Percentiles rank a stretch among this genome's conserved stretches.
Evolutionary conservation across 495 filamentous ascomycete species (phyloP).

Genomic region (Cladorrhinum samala): DNA sequence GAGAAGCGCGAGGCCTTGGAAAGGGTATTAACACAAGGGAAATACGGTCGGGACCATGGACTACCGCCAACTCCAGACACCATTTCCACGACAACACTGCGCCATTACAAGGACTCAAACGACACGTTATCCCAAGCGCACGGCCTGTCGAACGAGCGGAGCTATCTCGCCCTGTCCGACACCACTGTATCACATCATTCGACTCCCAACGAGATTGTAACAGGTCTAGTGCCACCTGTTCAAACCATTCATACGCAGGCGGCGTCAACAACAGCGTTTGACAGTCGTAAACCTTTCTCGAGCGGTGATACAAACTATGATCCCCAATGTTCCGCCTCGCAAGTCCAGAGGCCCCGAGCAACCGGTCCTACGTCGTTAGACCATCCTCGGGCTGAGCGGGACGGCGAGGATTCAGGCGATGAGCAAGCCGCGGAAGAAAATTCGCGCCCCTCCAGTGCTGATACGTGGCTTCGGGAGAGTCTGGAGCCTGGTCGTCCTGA

Average conservation of each 20-base stretch:
- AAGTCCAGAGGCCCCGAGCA: conserved; percentile 26
- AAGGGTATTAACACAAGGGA: conserved; percentile 34
- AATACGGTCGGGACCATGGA: conserved; percentile 21
- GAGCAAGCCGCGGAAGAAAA: conserved; percentile 12
- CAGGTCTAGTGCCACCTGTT: background rate
- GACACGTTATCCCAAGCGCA: conserved; percentile 28
- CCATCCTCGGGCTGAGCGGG: conserved; percentile 18
- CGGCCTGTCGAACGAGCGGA: conserved; percentile 15
- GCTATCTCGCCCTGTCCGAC: conserved; percentile 16
- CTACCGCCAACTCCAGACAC: conserved; percentile 53
- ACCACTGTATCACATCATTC: conserved; percentile 19
- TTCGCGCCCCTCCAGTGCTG: conserved; percentile 27
- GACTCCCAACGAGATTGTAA: conserved; percentile 4
- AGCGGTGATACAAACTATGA: conserved; percentile 1
- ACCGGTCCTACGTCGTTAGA: conserved; percentile 26
- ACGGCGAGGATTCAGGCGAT: conserved; percentile 28
- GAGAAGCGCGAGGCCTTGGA: conserved; percentile 39
- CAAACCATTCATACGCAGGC: conserved; percentile 12
- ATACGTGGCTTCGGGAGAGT: conserved; percentile 43
- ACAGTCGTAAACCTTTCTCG: conserved; percentile 18
- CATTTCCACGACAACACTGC: conserved; percentile 45
- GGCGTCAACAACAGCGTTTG: conserved; percentile 21
- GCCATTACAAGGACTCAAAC: conserved; percentile 32
- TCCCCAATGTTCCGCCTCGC: conserved; percentile 6
- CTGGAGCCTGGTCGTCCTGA: conserved; percentile 25